Conservation (phyloP, 805 yeast genomes). For the Scheffersomyces ergatensis region DNA sequence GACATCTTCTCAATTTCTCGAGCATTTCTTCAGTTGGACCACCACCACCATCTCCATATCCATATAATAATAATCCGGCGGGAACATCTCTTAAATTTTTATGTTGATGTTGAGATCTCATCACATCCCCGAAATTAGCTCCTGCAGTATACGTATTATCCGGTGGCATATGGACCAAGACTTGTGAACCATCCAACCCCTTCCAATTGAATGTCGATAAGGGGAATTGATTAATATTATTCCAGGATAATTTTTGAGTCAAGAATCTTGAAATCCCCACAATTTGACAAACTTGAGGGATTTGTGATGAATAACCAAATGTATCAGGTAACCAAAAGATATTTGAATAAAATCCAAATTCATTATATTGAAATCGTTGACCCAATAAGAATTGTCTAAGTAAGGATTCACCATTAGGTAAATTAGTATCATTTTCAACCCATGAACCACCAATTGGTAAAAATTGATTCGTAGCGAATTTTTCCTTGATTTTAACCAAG, state of each 20-base stretch:
- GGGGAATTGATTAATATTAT: slow-evolving; percentile 89
- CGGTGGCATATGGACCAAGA: slow-evolving; percentile 97
- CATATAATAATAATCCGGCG: slow-evolving; percentile 77
- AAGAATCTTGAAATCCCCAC: slow-evolving; percentile 82
- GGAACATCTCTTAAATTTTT: slow-evolving; percentile 80
- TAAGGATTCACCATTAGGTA: slow-evolving; percentile 92
- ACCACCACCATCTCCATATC: slow-evolving; percentile 98
- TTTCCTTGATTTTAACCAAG: slow-evolving; percentile 60
- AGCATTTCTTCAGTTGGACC: slow-evolving; percentile 95
- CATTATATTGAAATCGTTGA: slow-evolving; percentile 75
- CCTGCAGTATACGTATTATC: slow-evolving; percentile 92
- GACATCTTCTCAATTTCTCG: slow-evolving; percentile 86
- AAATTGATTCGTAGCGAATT: slow-evolving; percentile 70
- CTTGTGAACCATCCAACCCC: slow-evolving; percentile 91
- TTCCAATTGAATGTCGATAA: slow-evolving; percentile 92
- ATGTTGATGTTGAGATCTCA: slow-evolving; percentile 75
- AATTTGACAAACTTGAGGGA: slow-evolving; percentile 88
- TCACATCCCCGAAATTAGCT: slow-evolving; percentile 91
- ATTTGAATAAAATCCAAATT: slow-evolving; percentile 74
- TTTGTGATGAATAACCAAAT: slow-evolving; percentile 92
- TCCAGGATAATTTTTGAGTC: slow-evolving; percentile 96
- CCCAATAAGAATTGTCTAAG: slow-evolving; percentile 88
- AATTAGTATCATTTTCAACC: slow-evolving; percentile 96
- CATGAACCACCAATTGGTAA: slow-evolving; percentile 95
- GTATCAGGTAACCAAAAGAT: slow-evolving; percentile 97